Percentiles rank a stretch among this genome's conserved stretches.
Evolutionary conservation across 495 filamentous ascomycete species (phyloP).

Genomic region (Articulospora tetracladia): DNA sequence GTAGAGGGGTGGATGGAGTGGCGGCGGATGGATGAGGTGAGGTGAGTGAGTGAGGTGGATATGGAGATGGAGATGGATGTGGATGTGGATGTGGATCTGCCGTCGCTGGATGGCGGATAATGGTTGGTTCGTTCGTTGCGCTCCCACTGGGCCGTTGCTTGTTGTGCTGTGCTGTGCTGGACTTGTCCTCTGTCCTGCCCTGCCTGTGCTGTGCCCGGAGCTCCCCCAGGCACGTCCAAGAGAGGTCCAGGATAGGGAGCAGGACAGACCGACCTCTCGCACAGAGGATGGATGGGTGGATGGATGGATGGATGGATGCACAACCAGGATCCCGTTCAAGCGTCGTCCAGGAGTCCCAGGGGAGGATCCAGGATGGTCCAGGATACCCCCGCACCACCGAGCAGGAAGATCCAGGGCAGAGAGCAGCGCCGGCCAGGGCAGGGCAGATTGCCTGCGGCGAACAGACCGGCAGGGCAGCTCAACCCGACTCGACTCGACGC

Average conservation of each 20-base stretch:
- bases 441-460: neutral
- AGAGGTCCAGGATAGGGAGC: too few relatives aligned
- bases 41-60: neutral
- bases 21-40: neutral
- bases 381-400: neutral
- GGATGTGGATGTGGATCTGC: too few relatives aligned
- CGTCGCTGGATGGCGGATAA: neutral
- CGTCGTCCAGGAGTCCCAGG: too few relatives aligned
- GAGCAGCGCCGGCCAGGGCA: neutral
- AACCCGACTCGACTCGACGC: too few relatives aligned
- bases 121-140: neutral
- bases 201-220: neutral
- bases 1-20: neutral
- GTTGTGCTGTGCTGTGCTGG: neutral
- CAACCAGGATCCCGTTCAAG: too few relatives aligned
- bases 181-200: neutral
- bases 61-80: neutral
- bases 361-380: neutral
- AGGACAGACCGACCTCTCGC: too few relatives aligned
- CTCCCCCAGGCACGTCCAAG: too few relatives aligned
- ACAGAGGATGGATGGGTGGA: neutral
- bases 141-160: neutral
- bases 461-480: too few relatives aligned
- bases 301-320: neutral
- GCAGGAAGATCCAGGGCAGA: neutral